Conservation (phyloP, 768 basidiomycete genomes). For the Crassisporium funariophilum region DNA sequence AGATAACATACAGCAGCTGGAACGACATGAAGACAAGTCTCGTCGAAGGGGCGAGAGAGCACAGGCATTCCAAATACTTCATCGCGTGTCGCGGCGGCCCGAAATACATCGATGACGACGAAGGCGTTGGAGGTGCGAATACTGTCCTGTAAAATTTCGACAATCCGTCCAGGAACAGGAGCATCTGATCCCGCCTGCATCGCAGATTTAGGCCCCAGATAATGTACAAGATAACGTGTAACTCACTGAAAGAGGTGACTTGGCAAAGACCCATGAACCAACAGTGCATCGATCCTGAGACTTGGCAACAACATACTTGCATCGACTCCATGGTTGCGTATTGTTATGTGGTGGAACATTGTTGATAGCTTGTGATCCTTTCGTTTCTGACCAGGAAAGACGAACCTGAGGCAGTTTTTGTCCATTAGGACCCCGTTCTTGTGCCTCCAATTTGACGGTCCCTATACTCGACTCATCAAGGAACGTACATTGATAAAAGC, state of each 20-base stretch:
- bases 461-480: neutral
- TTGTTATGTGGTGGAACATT: neutral
- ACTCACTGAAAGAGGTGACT: neutral
- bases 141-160: neutral
- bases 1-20: neutral
- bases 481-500: neutral
- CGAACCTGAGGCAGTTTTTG: neutral
- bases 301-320: neutral
- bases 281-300: neutral
- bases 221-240: neutral
- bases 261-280: neutral
- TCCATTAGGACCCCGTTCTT: neutral
- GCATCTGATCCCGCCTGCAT: neutral
- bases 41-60: neutral
- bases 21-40: neutral
- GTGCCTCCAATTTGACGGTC: neutral
- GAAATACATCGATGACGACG: constrained; percentile 4
- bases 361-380: neutral
- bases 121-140: neutral
- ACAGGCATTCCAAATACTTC: constrained; percentile 2
- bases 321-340: neutral
- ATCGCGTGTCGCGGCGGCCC: neutral
- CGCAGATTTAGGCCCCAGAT: neutral
- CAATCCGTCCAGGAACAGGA: neutral
- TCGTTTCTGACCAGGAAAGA: neutral